Percentiles rank a stretch among this genome's conserved stretches.
phyloP scores from a whole-genome alignment of 176 grass and related monocot genomes.

The Miscanthus lutarioriparius region DNA sequence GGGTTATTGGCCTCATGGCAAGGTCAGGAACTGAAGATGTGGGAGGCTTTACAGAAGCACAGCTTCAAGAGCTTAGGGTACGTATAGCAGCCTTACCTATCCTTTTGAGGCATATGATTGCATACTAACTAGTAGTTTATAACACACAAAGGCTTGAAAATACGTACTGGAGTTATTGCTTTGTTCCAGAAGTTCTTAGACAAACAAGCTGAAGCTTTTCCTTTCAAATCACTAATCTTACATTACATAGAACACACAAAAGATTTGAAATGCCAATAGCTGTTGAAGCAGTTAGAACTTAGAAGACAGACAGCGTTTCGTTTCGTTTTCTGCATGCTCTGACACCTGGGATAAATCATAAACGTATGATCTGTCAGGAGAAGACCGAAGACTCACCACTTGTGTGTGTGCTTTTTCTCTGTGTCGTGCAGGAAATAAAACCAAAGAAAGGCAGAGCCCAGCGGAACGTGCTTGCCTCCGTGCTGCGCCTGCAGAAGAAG shows the following conservation, averaged over 20 bases:
- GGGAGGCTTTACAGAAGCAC: conserved; percentile 98
- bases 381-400: conserved; percentile 15
- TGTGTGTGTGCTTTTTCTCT: neutral
- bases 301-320: neutral
- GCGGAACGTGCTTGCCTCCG: conserved; percentile 72
- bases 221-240: neutral
- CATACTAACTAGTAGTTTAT: neutral
- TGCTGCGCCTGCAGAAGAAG: conserved; percentile 81
- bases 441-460: conserved; percentile 68
- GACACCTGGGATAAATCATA: neutral
- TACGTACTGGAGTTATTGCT: neutral
- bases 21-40: conserved; percentile 72
- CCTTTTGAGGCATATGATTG: neutral
- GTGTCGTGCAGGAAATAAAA: conserved; percentile 62
- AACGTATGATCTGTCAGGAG: conserved; percentile 13
- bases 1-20: conserved; percentile 81
- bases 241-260: neutral
- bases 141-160: neutral
- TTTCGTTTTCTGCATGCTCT: neutral
- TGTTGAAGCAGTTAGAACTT: conserved; percentile 14
- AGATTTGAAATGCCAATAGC: neutral
- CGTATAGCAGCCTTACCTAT: neutral
- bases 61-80: conserved; percentile 92
- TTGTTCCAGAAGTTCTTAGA: conserved; percentile 1
- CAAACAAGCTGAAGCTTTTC: neutral